These are phyloP conservation scores for Angomonas desouzai DNA, from an alignment of 208 protist genomes.

Conservation along the genomic window DNA sequence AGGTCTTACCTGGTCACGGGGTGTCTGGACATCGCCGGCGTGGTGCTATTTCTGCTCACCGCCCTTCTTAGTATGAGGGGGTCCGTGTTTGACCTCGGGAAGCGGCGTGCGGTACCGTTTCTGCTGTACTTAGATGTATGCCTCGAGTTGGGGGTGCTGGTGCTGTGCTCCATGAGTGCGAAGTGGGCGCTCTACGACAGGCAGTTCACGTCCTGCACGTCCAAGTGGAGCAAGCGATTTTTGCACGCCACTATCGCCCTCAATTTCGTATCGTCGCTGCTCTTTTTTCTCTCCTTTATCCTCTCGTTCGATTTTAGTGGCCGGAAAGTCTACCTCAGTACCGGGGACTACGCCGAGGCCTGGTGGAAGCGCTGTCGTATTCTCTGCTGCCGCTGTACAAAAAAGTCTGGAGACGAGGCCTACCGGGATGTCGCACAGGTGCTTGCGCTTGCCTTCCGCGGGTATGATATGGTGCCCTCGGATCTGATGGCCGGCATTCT, in stretches of 20 bases:
- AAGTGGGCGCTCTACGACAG: constrained; percentile 41
- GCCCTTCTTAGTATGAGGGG: constrained; percentile 49
- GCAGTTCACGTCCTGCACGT: constrained; percentile 20
- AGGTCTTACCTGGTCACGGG: constrained; percentile 30
- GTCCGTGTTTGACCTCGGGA: constrained; percentile 61
- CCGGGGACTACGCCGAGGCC: constrained; percentile 53
- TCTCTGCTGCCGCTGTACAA: constrained; percentile 48
- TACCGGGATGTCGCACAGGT: constrained; percentile 56
- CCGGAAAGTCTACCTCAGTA: constrained; percentile 21
- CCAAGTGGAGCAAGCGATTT: constrained; percentile 18
- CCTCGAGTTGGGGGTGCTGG: constrained; percentile 22
- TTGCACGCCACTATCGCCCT: constrained; percentile 32
- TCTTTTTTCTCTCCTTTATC: constrained; percentile 37
- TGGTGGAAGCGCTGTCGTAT: constrained; percentile 64
- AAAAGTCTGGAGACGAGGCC: constrained; percentile 32
- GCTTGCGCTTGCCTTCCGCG: constrained; percentile 71
- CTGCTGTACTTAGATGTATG: constrained; percentile 51
- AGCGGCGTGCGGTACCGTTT: constrained; percentile 43
- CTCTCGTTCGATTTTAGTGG: constrained; percentile 59
- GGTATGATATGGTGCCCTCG: constrained; percentile 79
- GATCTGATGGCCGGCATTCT: constrained; percentile 81
- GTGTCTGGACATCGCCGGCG: constrained; percentile 26
- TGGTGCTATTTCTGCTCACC: constrained; percentile 33
- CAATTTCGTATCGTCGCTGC: constrained; percentile 25
- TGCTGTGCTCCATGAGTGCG: constrained; percentile 23